Conservation (phyloP, 192 early-diverging fungal species). For the Spizellomyces punctatus region DNA sequence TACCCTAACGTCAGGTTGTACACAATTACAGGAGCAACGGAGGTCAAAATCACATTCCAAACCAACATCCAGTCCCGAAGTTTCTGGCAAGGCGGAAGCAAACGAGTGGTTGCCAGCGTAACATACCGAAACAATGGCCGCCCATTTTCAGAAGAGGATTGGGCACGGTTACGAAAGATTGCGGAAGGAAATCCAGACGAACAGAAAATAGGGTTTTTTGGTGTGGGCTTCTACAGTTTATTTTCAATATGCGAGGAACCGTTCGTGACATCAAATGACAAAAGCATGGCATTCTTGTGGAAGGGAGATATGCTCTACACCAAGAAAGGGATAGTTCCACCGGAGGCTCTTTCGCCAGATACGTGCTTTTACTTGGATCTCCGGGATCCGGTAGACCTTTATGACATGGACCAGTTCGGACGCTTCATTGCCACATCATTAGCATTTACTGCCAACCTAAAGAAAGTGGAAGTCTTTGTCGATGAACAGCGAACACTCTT, state of each 20-base stretch:
- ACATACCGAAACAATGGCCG: conserved; percentile 85
- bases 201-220: conserved; percentile 78
- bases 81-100: conserved; percentile 30
- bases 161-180: conserved; percentile 79
- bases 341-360: conserved; percentile 52
- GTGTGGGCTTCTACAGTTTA: conserved; percentile 84
- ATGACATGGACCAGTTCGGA: conserved; percentile 64
- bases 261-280: conserved; percentile 73
- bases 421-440: conserved; percentile 70
- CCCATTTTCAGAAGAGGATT: conserved; percentile 79
- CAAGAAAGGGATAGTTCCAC: conserved; percentile 60
- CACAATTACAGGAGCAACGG: conserved; percentile 51
- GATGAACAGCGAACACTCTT: conserved; percentile 60
- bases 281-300: conserved; percentile 90
- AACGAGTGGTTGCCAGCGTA: conserved; percentile 12
- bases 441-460: conserved; percentile 78
- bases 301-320: conserved; percentile 85
- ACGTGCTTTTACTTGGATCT: conserved; percentile 78
- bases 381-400: conserved; percentile 75
- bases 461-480: conserved; percentile 65
- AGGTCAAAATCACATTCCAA: conserved; percentile 46
- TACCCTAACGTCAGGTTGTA: too few relatives aligned
- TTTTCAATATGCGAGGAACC: conserved; percentile 90
- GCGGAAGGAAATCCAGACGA: conserved; percentile 92
- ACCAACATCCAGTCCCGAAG: conserved; percentile 7